Base-by-base conservation (phyloP, 2,329 filamentous ascomycete species). In the Arthrobotrys pseudoclavata region DNA sequence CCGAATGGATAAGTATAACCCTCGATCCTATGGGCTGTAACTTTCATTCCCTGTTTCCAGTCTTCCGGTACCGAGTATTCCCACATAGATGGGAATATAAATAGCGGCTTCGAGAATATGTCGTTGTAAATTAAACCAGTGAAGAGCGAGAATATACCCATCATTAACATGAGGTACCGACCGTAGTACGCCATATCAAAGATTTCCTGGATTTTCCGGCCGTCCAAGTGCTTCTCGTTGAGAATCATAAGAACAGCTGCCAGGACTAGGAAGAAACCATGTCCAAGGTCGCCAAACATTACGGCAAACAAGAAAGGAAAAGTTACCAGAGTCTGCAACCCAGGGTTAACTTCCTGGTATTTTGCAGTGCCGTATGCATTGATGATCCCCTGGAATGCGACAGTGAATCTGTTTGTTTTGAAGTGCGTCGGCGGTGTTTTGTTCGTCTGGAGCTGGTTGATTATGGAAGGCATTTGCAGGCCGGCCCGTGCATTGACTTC, bases 221-320 rank as follows among this genome's bases (percentile, higher is more conserved):
- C 87, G 53, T 84, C 83, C 40, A 99, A 87, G 76, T 91, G 90
- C 85, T 93, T 94, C 85, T 99, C 96, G 88, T 91, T 98, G 86
- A 97, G 93, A 81, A 99, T 98, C 94, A 99, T 97, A 71, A 94
- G 93, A 69, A 90, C 82, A 13, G 96, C 92, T 71, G 93, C 92
- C 69, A 89, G 83, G 50, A 95, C 87, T 92, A 99, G 97, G 84
- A 99, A 92, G 80, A 91, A 84, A 80, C 95, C 96, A 83, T 99
- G 96, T 63, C 96, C 96, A 75, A 97, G 91, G 85, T 99, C 96
- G 87, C 96, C 96, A 83, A 99, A 99, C 96, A 99, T 99, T 89
- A 99, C 96, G 61, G 96, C 96, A 83, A 99, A 99, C 79, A 99
- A 87, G 87, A 99, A 99, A n/a, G 96, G 96, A 85, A 99, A 99